These are phyloP conservation scores for Fusarium bactridioides DNA, from an alignment of 2,329 filamentous ascomycete species.

Conservation along the genomic window DNA sequence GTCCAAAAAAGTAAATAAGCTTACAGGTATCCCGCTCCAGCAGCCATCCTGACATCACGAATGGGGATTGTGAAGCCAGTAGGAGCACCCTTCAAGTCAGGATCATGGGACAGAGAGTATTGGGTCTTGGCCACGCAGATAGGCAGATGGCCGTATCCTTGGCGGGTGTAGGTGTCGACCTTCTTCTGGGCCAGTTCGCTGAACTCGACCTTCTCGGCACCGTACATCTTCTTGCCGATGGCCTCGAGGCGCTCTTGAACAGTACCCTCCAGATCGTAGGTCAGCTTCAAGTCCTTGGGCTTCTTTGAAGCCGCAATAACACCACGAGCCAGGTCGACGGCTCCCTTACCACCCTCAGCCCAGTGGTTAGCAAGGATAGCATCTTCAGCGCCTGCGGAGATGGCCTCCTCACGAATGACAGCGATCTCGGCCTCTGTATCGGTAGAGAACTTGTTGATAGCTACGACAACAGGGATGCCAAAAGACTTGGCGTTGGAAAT, in stretches of 20 bases:
- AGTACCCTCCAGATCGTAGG: conserved; percentile 81
- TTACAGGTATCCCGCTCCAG: conserved; percentile 90
- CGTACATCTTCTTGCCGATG: conserved; percentile 95
- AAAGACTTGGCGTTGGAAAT: conserved; percentile 89
- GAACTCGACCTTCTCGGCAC: conserved; percentile 87
- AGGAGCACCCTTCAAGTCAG: conserved; percentile 91
- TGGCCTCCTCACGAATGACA: conserved; percentile 87
- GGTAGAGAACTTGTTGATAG: conserved; percentile 95
- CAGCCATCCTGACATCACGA: conserved; percentile 90
- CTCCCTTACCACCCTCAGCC: conserved; percentile 92
- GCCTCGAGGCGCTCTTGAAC: conserved; percentile 90
- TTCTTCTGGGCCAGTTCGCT: conserved; percentile 95
- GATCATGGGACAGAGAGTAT: conserved; percentile 94
- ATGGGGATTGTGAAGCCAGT: conserved; percentile 95
- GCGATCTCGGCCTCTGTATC: conserved; percentile 93
- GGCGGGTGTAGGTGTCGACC: conserved; percentile 91
- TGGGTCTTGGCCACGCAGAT: conserved; percentile 99
- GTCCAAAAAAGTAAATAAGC: conserved; percentile 44
- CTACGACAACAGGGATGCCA: conserved; percentile 92
- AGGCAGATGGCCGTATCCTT: conserved; percentile 90
- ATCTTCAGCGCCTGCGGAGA: conserved; percentile 91
- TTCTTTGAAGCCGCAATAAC: conserved; percentile 85
- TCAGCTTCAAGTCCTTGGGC: conserved; percentile 85
- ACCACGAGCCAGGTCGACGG: conserved; percentile 85
- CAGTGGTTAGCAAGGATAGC: conserved; percentile 96